These are phyloP conservation scores for Gossypioides kirkii DNA, from an alignment of 345 rosid genomes.

Conservation along the genomic window DNA sequence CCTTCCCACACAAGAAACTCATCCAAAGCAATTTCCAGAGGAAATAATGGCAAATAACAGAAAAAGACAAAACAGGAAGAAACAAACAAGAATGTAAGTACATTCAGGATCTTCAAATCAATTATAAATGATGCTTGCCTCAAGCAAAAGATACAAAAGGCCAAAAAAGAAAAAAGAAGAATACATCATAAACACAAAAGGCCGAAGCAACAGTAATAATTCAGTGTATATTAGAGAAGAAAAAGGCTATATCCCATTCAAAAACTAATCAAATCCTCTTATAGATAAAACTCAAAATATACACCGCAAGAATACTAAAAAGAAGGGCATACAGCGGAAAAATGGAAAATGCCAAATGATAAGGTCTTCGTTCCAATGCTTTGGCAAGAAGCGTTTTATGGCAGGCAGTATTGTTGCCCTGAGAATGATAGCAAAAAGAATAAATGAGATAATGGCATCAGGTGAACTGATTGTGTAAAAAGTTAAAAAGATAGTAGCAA, in stretches of 20 bases:
- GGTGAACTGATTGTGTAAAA: not conserved
- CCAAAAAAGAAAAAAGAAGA: not conserved
- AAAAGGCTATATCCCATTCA: not conserved
- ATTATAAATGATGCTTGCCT: not conserved
- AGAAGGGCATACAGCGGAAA: slow-evolving; percentile 58
- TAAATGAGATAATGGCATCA: slow-evolving; percentile 12
- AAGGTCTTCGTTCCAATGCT: slow-evolving; percentile 72
- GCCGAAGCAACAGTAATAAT: not conserved
- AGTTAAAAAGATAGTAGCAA: not conserved
- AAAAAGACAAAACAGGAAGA: not conserved
- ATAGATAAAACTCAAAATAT: not conserved
- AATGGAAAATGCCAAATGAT: slow-evolving; percentile 77
- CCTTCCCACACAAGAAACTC: slow-evolving; percentile 2
- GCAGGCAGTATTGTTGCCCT: slow-evolving; percentile 93
- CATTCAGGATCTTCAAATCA: not conserved
- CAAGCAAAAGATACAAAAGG: not conserved
- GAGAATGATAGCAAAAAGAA: slow-evolving; percentile 19
- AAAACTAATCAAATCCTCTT: not conserved
- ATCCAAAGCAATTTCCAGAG: not conserved
- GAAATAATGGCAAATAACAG: not conserved
- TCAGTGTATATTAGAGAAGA: not conserved
- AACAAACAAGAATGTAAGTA: not conserved
- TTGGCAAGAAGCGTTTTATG: slow-evolving; percentile 66
- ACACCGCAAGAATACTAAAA: not conserved
- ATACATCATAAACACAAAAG: not conserved